phyloP scores from a whole-genome alignment of 2,329 filamentous ascomycete species.

The Nigrospora osmanthi region DNA sequence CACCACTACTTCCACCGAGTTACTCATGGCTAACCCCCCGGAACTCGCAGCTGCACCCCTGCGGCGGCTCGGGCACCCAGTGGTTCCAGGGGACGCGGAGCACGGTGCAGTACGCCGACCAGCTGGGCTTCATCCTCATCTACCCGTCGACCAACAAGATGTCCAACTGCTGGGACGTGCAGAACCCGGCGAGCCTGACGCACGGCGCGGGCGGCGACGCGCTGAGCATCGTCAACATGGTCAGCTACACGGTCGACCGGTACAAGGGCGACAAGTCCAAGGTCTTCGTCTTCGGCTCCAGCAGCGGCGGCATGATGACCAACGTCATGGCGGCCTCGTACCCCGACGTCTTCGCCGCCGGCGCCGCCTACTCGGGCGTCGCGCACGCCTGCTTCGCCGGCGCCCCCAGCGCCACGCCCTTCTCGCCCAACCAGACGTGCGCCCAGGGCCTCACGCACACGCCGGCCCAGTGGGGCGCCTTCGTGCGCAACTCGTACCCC shows the following conservation, averaged over 20 bases:
- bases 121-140: conserved; percentile 7
- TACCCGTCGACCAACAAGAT: conserved; percentile 6
- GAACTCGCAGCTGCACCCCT: conserved; percentile 6
- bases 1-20: too few species aligned
- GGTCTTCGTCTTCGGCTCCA: conserved; percentile 8
- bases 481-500: conserved; percentile 24
- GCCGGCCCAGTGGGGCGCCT: conserved; percentile 18
- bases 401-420: conserved; percentile 8
- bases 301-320: conserved; percentile 12
- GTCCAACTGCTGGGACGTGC: conserved; percentile 13
- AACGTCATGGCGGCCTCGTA: conserved; percentile 11
- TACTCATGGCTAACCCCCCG: neutral
- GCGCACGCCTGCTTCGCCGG: conserved; percentile 10
- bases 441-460: conserved; percentile 10
- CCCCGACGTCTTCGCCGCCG: conserved; percentile 12
- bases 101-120: conserved; percentile 7
- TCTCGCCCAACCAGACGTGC: conserved; percentile 10
- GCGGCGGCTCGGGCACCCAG: conserved; percentile 5
- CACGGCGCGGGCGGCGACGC: conserved; percentile 11
- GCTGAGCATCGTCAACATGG: conserved; percentile 9
- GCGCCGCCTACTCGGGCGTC: conserved; percentile 7
- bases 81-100: conserved; percentile 9
- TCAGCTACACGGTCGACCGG: conserved; percentile 9
- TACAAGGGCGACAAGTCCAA: conserved; percentile 4
- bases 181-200: conserved; percentile 9